Evolutionary conservation across 2,329 filamentous ascomycete genomes (phyloP), one percentile per base, ranked within the genome.

Genomic region (Sphaerulina musiva): DNA sequence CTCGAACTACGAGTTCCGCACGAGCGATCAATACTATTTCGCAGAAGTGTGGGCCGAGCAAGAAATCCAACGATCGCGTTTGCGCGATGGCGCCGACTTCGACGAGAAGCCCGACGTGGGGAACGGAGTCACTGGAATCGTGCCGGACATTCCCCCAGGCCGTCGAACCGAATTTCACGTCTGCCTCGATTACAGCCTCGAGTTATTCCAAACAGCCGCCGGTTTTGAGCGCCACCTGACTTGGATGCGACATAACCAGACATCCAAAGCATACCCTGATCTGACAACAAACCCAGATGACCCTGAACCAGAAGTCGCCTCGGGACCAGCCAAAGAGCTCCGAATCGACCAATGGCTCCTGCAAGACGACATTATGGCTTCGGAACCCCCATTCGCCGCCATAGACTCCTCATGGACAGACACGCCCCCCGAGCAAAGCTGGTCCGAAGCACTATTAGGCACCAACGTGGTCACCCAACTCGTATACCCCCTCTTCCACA

Each of bases 1-100:
- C 20, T 41, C 56, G 6, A 45, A 45, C 4, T 63, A 52, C 45
- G 44, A 55, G 26, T 58, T 53, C 23, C 50, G 49, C 11, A 57
- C 54, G 29, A 66, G 62, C 6, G 76, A 78, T 59, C 72, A 78
- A 60, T 68, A 72, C 55, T 73, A 74, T n/a, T 72, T 81, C 49
- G 72, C 76, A 4, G 73, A 77, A 53, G 73, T 82, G 40, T 80
- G 75, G 53, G 77, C 75, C 20, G 72, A 76, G 43, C 79, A 81
- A 62, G 78, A 81, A 63, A 74, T 74, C 46, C 63, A 55, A n/a
- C 74, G 43, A 10, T 29, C 46, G 34, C 53, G 56, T 12, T 40
- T 60, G 8, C 49, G 50, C 2, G 50, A 59, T 17, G 54, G 53
- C 6, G 46, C 40, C 10, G 41, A 53, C 11, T 56, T 53, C 14